A percentile compares a stretch with the other conserved stretches of the same genome.
Evolutionary conservation across 2,329 filamentous ascomycete genomes (phyloP).

Genomic region (Lachnellula cervina): DNA sequence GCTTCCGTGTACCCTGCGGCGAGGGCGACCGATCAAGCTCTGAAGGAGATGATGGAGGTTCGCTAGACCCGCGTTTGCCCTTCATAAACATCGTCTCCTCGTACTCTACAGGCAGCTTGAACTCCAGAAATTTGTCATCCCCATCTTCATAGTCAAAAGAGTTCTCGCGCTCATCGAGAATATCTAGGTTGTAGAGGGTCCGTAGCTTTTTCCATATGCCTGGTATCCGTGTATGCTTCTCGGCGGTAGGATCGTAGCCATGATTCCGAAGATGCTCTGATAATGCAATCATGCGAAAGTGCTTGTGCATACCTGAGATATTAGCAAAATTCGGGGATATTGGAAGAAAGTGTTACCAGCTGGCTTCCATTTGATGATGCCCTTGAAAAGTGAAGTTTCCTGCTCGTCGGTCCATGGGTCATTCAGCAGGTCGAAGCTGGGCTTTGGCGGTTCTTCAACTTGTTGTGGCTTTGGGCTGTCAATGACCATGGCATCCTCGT

Average conservation of each 20-base stretch:
- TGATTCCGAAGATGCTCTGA: constrained; percentile 74
- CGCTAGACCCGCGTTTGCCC: constrained; percentile 22
- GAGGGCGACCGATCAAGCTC: constrained; percentile 23
- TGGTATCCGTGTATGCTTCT: constrained; percentile 79
- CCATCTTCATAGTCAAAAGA: constrained; percentile 41
- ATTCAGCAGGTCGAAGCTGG: constrained; percentile 47
- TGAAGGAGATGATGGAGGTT: constrained; percentile 34
- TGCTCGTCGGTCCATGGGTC: constrained; percentile 96
- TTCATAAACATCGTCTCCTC: constrained; percentile 27
- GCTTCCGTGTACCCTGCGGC: constrained; percentile 22
- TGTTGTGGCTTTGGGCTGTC: constrained; percentile 7
- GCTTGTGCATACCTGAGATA: constrained; percentile 75
- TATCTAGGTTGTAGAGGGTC: constrained; percentile 77
- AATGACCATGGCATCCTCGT: constrained; percentile 26
- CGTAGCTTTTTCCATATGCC: constrained; percentile 88
- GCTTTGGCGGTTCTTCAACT: constrained; percentile 31
- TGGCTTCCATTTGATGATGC: constrained; percentile 92
- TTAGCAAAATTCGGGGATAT: constrained; percentile 7
- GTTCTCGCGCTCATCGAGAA: constrained; percentile 80
- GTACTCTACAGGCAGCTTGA: constrained; percentile 52
- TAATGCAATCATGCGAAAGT: constrained; percentile 87
- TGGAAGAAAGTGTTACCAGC: constrained; percentile 56
- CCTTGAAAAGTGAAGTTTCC: constrained; percentile 87
- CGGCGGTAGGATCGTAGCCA: constrained; percentile 65
- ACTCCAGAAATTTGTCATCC: constrained; percentile 60